These are phyloP conservation scores for Fremontodendron californicum DNA, from an alignment of 345 rosid species.

Conservation along the genomic window DNA sequence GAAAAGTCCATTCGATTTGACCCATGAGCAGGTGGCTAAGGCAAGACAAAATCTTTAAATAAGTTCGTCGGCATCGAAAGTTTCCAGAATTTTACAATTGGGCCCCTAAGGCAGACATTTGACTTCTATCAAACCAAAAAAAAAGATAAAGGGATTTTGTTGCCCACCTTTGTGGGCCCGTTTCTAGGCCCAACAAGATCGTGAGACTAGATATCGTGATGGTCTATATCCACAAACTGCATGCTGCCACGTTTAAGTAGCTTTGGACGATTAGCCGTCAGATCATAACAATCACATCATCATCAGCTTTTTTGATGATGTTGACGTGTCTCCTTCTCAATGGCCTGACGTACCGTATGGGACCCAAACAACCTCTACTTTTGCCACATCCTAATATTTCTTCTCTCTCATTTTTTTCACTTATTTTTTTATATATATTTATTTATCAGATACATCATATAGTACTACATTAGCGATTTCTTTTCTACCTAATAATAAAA, in stretches of 20 bases:
- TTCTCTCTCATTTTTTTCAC: too few relatives aligned
- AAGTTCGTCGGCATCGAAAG: neutral
- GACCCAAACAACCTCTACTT: neutral
- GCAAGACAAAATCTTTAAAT: slow-evolving; percentile 5
- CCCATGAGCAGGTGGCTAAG: too few relatives aligned
- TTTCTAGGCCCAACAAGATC: neutral
- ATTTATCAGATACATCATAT: too few relatives aligned
- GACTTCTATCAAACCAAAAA: neutral
- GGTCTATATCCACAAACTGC: neutral
- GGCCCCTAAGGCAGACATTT: neutral
- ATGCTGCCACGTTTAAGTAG: neutral
- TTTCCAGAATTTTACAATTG: neutral
- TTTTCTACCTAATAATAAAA: too few relatives aligned
- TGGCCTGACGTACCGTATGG: neutral
- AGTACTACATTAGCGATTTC: too few relatives aligned
- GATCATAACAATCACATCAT: neutral
- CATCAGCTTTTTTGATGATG: neutral
- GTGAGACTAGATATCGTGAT: neutral
- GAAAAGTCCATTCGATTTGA: too few relatives aligned
- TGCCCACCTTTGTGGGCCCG: neutral
- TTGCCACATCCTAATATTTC: too few relatives aligned
- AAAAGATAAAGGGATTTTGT: neutral
- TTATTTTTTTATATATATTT: too few relatives aligned
- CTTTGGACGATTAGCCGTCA: slow-evolving; percentile 1
- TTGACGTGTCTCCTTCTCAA: neutral